phyloP scores from a whole-genome alignment of 2,329 filamentous ascomycete genomes.

The Aspergillus udagawae region DNA sequence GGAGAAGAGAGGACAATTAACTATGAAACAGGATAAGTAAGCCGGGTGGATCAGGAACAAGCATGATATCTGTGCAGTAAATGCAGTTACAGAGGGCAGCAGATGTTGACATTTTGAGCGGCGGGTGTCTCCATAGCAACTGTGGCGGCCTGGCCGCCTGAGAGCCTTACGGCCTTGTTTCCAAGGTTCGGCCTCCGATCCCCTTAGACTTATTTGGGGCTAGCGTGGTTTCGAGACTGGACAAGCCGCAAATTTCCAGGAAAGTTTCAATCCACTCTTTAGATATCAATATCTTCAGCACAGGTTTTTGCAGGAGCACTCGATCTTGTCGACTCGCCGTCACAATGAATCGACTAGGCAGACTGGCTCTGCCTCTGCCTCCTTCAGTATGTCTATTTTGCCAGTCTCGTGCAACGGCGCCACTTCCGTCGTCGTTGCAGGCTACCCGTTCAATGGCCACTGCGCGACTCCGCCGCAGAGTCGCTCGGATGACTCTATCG shows the following conservation, averaged over 20 bases:
- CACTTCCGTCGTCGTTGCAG: constrained; percentile 24
- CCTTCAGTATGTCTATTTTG: constrained; percentile 32
- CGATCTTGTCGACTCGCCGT: neutral
- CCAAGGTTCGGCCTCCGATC: constrained; percentile 12
- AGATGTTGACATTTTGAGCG: constrained; percentile 25
- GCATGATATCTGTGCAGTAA: neutral
- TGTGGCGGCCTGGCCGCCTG: constrained; percentile 17
- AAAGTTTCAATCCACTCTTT: neutral
- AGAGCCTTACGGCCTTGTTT: constrained; percentile 8
- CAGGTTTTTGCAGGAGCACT: neutral
- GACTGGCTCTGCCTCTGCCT: constrained; percentile 26
- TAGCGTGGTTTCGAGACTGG: constrained; percentile 4
- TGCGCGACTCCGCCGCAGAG: constrained; percentile 29
- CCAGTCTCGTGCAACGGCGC: constrained; percentile 21
- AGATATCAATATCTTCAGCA: neutral
- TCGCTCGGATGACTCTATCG: constrained; percentile 37
- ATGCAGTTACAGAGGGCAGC: neutral
- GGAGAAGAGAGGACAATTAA: constrained; percentile 6
- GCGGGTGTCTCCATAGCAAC: constrained; percentile 35
- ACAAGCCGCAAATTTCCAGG: neutral
- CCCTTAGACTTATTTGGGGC: constrained; percentile 5
- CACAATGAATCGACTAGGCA: constrained; percentile 20
- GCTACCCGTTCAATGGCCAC: constrained; percentile 30
- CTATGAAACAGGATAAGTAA: constrained; percentile 8
- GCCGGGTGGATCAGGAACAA: constrained; percentile 8